A percentile compares a stretch with the other conserved stretches of the same genome.
Evolutionary conservation across 2,329 filamentous ascomycete species (phyloP).

Genomic region (Trichoderma koningiopsis): DNA sequence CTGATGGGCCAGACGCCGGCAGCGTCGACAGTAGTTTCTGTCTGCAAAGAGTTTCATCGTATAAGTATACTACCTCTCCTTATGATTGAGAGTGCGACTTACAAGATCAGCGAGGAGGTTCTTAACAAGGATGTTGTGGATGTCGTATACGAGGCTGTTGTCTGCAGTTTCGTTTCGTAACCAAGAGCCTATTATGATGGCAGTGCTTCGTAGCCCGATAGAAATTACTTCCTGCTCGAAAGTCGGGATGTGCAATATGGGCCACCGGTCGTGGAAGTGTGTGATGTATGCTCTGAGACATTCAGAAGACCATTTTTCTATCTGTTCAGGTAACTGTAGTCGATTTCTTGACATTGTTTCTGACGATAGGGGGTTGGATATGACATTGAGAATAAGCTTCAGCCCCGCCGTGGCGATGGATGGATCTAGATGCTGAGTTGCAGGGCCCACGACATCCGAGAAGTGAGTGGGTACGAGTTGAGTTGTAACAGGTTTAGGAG

Average conservation of each 20-base stretch:
- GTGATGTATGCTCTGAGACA: constrained; percentile 41
- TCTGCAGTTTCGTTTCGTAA: constrained; percentile 35
- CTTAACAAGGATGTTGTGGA: constrained; percentile 39
- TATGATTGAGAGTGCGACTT: constrained; percentile 15
- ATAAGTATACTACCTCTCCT: not conserved
- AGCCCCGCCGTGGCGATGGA: constrained; percentile 10
- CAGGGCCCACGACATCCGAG: not conserved
- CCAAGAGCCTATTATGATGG: constrained; percentile 46
- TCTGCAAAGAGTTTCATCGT: not conserved
- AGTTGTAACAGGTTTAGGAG: not conserved
- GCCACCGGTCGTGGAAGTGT: constrained; percentile 46
- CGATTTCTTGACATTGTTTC: not conserved
- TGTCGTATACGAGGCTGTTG: constrained; percentile 34
- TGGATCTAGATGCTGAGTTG: not conserved
- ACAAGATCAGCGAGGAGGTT: constrained; percentile 37
- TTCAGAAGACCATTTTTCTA: constrained; percentile 30
- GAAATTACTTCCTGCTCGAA: constrained; percentile 38
- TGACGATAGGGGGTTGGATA: constrained; percentile 20
- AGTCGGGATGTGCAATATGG: constrained; percentile 44
- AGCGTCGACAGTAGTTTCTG: constrained; percentile 26
- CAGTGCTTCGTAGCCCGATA: constrained; percentile 33
- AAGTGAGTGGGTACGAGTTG: not conserved
- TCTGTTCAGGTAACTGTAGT: constrained; percentile 21
- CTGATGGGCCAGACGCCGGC: constrained; percentile 36
- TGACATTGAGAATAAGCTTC: constrained; percentile 14